Base-by-base conservation (phyloP, 495 filamentous ascomycete species). In the Entonaema liquescens region DNA sequence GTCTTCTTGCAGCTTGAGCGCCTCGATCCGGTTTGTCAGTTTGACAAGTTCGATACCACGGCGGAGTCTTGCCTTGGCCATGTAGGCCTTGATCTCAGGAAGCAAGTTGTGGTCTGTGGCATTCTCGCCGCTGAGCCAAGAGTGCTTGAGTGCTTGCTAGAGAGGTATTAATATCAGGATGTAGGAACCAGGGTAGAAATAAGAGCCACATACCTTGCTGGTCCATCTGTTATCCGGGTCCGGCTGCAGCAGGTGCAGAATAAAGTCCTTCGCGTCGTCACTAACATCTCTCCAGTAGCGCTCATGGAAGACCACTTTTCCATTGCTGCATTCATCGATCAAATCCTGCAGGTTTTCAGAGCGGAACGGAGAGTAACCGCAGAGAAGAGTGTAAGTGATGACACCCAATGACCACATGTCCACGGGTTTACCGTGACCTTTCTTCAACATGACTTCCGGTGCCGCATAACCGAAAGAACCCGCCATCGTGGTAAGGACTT, bases 391-490 rank as follows among this genome's bases (percentile, higher is more conserved):
- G 82, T 99, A 99, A 29, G 96, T 98, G 76, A 99, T 98, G 71
- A 99, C 95, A 70, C 95, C 95, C 74, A 99, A 84, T 8, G 95
- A 98, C 95, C 95, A 99, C 92, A 99, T 96, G 76, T 99, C 95
- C 29, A 98, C 95, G n/a, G 95, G 92, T 79, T 98, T 98, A 75
- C 96, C 95, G 77, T 99, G 95, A 38, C 96, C 95, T 71, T 92
- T 88, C 84, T 97, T 98, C 54, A 97, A 84, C 95, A 99, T 99
- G 49, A 99, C 94, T 78, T 99, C 95, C 7, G 95, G 95, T 0
- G 95, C 95, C 19, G 95, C 95, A 75, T 99, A 99, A 42, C 95
- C 95, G 78, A 99, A 98, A 2, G 96, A 98, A 35, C 95, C 95
- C 19, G 95, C 95, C 95, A 99, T 99, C 65, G 95, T 98, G 26